Conservation (phyloP, 106 monocot genomes). For the Vanilla planifolia region DNA sequence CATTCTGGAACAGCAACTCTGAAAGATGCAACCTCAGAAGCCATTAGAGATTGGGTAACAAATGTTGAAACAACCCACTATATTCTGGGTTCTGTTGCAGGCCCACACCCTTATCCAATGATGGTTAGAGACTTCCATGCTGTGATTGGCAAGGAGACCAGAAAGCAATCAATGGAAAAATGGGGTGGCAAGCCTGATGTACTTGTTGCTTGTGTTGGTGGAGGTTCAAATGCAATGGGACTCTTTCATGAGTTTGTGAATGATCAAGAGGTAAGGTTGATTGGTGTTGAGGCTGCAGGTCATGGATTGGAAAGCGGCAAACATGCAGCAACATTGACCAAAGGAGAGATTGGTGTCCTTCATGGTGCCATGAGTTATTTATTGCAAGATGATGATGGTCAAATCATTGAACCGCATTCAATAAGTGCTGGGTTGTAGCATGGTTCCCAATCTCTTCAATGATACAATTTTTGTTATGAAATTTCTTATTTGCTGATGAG, state of each 20-base stretch:
- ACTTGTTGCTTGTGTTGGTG: constrained; percentile 73
- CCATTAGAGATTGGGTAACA: constrained; percentile 74
- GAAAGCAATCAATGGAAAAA: constrained; percentile 65
- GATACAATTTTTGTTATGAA: neutral
- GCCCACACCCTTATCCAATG: constrained; percentile 77
- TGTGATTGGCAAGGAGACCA: constrained; percentile 75
- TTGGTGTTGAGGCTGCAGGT: constrained; percentile 77
- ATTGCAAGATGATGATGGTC: constrained; percentile 76
- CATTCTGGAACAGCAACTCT: constrained; percentile 70
- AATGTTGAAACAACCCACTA: constrained; percentile 77
- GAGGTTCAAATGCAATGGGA: constrained; percentile 78
- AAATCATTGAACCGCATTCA: constrained; percentile 70
- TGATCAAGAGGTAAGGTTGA: constrained; percentile 57
- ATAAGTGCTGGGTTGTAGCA: constrained; percentile 68
- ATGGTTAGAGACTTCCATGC: constrained; percentile 83
- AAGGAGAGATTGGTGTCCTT: constrained; percentile 62
- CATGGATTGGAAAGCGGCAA: constrained; percentile 56
- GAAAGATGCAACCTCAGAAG: constrained; percentile 75
- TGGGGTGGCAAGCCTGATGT: constrained; percentile 77
- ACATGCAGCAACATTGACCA: constrained; percentile 68
- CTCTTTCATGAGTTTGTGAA: constrained; percentile 83
- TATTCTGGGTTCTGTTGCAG: constrained; percentile 70
- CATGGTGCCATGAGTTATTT: constrained; percentile 77
- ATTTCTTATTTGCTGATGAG: neutral
- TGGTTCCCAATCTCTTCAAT: neutral